Evolutionary conservation across 2,329 filamentous ascomycete species (phyloP), one percentile per base, ranked within the genome.

Genomic region (Talaromyces rugulosus): DNA sequence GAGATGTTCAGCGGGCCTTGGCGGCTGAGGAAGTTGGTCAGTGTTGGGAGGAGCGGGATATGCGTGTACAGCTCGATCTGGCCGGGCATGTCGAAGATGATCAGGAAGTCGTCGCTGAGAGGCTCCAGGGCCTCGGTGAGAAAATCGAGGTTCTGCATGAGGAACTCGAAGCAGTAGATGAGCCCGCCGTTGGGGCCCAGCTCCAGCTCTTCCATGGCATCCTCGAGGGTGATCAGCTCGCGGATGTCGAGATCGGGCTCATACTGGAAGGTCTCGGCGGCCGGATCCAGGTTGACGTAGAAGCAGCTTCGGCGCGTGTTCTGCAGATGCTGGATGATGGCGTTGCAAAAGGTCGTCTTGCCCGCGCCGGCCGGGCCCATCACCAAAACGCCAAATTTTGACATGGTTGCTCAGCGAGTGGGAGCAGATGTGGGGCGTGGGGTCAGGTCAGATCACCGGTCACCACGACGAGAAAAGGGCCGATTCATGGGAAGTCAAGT

Each of bases 51-150:
- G 67, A 99, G 90, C 44, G 95, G 95, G 36, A 98, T 90, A 75
- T 99, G 95, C 2, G 94, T 98, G 80, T 98, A 99, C 14, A 99
- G 86, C 79, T 99, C 95, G 76, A 99, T 98, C 80, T 99, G 95
- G 62, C 95, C 95, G 0, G 95, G 95, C 90, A 98, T 97, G 78
- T 99, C 95, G 79, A 99, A 92, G 66, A 99, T 90, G 76, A 98
- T 96, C 65, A 99, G 85, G 76, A 96, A 97, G 71, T 98, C 95
- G 70, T 99, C 95, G 9, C 91, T 94, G 61, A 96, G 82, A 50
- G 87, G 85, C 69, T 96, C 92, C 61, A 97, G 86, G 18, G 90
- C 87, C 65, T 96, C 90, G 54, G 90, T 91, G 56, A 97, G 81
- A 78, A 95, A 97, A 78, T 96, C 92, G 65, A 96, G 87, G 74